Conservation (phyloP, 805 yeast species). For the Pichia nanzhaoensis region DNA sequence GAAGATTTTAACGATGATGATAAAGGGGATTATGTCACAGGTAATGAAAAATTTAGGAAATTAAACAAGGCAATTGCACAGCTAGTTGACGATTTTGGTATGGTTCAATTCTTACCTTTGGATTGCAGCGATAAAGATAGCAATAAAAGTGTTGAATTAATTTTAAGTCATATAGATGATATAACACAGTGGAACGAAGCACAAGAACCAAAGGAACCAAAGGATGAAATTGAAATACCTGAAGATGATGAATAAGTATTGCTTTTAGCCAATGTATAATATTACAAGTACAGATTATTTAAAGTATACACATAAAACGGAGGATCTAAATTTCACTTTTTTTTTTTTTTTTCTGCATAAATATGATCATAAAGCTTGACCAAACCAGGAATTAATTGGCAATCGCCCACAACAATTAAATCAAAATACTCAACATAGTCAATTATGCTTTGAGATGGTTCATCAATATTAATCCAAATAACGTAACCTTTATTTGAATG, state of each 20-base stretch:
- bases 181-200: slow-evolving; percentile 96
- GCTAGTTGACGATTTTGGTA: slow-evolving; percentile 93
- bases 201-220: slow-evolving; percentile 96
- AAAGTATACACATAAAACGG: not conserved
- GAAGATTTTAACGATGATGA: slow-evolving; percentile 32
- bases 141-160: slow-evolving; percentile 68
- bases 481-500: slow-evolving; percentile 52
- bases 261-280: too few relatives aligned
- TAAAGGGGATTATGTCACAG: slow-evolving; percentile 25
- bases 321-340: not conserved
- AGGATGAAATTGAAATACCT: slow-evolving; percentile 63
- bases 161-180: slow-evolving; percentile 89
- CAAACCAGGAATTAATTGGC: slow-evolving; percentile 45
- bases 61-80: slow-evolving; percentile 80
- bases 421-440: slow-evolving; percentile 50
- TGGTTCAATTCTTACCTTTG: slow-evolving; percentile 94
- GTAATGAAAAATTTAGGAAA: slow-evolving; percentile 54
- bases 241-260: slow-evolving; percentile 35
- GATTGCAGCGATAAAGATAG: slow-evolving; percentile 58
- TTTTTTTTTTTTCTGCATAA: slow-evolving; percentile 9
- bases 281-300: not conserved
- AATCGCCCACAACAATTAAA: slow-evolving; percentile 56
- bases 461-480: slow-evolving; percentile 55
- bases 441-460: slow-evolving; percentile 43
- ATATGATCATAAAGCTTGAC: slow-evolving; percentile 20